Evolutionary conservation across 805 yeast species (phyloP).

Genomic region (Candida loeiensis): DNA sequence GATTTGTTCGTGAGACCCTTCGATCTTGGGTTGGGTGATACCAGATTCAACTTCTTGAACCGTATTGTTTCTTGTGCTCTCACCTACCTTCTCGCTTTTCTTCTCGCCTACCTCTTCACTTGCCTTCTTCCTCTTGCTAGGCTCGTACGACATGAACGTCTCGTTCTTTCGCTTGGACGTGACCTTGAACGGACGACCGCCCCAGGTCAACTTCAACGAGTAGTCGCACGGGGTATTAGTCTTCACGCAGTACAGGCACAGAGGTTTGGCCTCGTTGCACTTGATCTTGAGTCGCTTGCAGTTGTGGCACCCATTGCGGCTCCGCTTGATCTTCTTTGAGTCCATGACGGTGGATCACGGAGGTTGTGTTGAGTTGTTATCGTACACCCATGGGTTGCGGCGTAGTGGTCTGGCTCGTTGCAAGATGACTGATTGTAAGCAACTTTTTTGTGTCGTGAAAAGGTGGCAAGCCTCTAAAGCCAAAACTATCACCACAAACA

Average conservation of each 20-base stretch:
- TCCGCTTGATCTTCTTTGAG: slow-evolving; percentile 34
- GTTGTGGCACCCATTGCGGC: slow-evolving; percentile 57
- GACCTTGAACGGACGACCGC: slow-evolving; percentile 62
- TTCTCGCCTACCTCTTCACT: background rate
- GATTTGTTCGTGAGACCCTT: no score
- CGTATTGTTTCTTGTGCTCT: background rate
- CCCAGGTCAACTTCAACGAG: slow-evolving; percentile 64
- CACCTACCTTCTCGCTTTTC: background rate
- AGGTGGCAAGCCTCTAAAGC: no score
- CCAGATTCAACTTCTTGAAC: no score
- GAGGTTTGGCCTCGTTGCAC: slow-evolving; percentile 67
- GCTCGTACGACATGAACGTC: background rate
- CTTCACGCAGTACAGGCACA: slow-evolving; percentile 54
- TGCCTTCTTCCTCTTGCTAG: background rate
- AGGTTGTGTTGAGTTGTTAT: background rate
- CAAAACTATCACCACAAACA: no score
- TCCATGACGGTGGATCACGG: slow-evolving; percentile 1
- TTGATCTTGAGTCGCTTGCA: slow-evolving; percentile 63
- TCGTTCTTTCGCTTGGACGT: slow-evolving; percentile 26
- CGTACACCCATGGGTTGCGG: no score
- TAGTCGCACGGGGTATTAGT: slow-evolving; percentile 55
- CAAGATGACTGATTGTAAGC: no score
- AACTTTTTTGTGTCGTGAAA: no score
- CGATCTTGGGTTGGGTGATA: no score
- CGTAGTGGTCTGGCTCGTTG: no score